phyloP scores from a whole-genome alignment of 257 asterid species.

The Nicotiana otophora region DNA sequence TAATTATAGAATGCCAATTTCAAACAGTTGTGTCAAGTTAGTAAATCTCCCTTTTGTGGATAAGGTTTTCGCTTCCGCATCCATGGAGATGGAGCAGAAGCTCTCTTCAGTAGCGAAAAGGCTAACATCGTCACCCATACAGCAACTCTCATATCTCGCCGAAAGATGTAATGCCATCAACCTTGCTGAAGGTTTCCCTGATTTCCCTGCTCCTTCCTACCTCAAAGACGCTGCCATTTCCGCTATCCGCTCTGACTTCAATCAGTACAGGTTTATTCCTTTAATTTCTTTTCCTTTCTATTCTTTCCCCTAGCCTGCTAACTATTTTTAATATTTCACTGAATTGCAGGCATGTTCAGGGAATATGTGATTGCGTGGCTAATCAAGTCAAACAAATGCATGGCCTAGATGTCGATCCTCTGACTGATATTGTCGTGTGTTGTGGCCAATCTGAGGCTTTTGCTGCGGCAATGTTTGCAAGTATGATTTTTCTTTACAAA shows the following conservation, averaged over 20 bases:
- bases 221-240: constrained; percentile 70
- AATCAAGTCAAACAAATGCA: constrained; percentile 53
- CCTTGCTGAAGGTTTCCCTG: constrained; percentile 93
- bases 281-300: neutral
- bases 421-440: constrained; percentile 62
- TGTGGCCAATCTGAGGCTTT: constrained; percentile 96
- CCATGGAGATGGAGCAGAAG: constrained; percentile 43
- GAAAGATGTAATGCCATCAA: constrained; percentile 72
- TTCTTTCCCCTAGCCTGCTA: too few species aligned
- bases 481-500: constrained; percentile 27
- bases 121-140: constrained; percentile 65
- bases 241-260: constrained; percentile 75
- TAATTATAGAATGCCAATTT: too few species aligned
- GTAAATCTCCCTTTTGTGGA: too few species aligned
- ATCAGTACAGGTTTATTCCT: constrained; percentile 74
- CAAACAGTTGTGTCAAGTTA: too few species aligned
- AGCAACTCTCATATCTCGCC: constrained; percentile 63
- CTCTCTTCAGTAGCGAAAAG: constrained; percentile 60
- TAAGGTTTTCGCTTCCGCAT: too few species aligned
- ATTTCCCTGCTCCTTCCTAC: constrained; percentile 65
- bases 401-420: constrained; percentile 56
- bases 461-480: constrained; percentile 75
- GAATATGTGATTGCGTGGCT: constrained; percentile 63
- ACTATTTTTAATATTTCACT: neutral
- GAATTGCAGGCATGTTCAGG: constrained; percentile 63